A percentile compares a stretch with the other conserved stretches of the same genome.
Conservation (phyloP, 306 rosid species). For the Echinosophora koreensis region DNA sequence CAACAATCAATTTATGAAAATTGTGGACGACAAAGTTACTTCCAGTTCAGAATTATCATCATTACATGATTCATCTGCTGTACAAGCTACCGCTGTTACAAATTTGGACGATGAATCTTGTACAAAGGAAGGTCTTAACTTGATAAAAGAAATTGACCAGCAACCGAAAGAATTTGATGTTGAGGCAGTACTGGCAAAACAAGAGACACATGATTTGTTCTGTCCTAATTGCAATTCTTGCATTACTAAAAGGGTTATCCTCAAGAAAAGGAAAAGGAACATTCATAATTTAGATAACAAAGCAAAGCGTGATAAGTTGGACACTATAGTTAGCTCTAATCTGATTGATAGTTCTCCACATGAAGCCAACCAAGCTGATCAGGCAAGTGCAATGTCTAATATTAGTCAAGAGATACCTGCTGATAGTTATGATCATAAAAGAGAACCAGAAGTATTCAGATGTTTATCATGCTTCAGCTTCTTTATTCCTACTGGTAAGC, state of each 20-base stretch:
- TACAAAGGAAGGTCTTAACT: slow-evolving; percentile 34
- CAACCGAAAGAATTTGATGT: slow-evolving; percentile 51
- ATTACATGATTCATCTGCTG: slow-evolving; percentile 38
- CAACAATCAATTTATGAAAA: not conserved
- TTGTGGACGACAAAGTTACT: not conserved
- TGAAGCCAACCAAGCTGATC: slow-evolving; percentile 36
- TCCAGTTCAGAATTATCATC: slow-evolving; percentile 19
- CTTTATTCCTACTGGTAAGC: slow-evolving; percentile 46
- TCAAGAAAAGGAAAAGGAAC: slow-evolving; percentile 55
- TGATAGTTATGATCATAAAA: slow-evolving; percentile 35
- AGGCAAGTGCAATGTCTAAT: slow-evolving; percentile 11
- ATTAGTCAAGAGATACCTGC: slow-evolving; percentile 36
- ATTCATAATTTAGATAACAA: slow-evolving; percentile 1
- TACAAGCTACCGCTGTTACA: not conserved
- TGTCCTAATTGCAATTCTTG: slow-evolving; percentile 64
- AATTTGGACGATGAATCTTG: slow-evolving; percentile 16
- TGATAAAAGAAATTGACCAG: slow-evolving; percentile 44
- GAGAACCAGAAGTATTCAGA: slow-evolving; percentile 54
- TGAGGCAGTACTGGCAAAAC: slow-evolving; percentile 60
- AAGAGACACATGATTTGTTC: slow-evolving; percentile 65
- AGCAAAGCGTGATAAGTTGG: slow-evolving; percentile 45
- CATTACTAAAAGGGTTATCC: slow-evolving; percentile 63
- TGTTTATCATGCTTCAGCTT: slow-evolving; percentile 56
- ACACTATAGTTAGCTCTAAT: not conserved
- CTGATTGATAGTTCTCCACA: slow-evolving; percentile 10